Evolutionary conservation across 495 filamentous ascomycete genomes (phyloP).

Genomic region (Sphaerosporella brunnea): DNA sequence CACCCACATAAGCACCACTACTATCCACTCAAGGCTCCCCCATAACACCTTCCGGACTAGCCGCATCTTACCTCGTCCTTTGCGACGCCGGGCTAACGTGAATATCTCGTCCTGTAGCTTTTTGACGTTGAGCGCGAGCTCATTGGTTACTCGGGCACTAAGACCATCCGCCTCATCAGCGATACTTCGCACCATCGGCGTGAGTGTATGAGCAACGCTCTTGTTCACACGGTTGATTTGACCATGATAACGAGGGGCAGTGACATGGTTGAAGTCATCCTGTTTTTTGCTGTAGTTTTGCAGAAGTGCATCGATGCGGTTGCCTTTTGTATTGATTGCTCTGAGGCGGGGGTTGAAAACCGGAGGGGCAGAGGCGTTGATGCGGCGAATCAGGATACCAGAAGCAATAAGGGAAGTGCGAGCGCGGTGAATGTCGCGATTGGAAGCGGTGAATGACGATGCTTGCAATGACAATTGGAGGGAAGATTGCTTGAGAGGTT

Average conservation of each 20-base stretch:
- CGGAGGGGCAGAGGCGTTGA: slow-evolving; percentile 11
- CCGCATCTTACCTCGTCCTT: slow-evolving; percentile 19
- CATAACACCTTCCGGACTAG: slow-evolving; percentile 27
- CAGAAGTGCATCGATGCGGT: neutral
- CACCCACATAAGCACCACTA: slow-evolving; percentile 34
- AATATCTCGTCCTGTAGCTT: slow-evolving; percentile 17
- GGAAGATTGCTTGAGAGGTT: slow-evolving; percentile 1
- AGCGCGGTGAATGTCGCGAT: slow-evolving; percentile 15
- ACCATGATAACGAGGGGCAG: slow-evolving; percentile 10
- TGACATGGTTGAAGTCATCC: slow-evolving; percentile 10
- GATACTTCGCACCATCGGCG: slow-evolving; percentile 10
- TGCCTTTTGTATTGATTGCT: neutral
- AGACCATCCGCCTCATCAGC: slow-evolving; percentile 18
- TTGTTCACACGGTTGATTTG: slow-evolving; percentile 9
- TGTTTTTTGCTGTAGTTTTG: slow-evolving; percentile 6
- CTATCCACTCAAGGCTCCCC: slow-evolving; percentile 29
- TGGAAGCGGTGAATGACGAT: slow-evolving; percentile 4
- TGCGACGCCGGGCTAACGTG: slow-evolving; percentile 15
- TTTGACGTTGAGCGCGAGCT: slow-evolving; percentile 20
- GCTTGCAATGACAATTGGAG: neutral
- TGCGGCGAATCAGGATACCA: slow-evolving; percentile 17
- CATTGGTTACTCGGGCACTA: slow-evolving; percentile 15
- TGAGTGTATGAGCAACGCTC: slow-evolving; percentile 10
- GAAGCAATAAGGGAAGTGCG: slow-evolving; percentile 11
- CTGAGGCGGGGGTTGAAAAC: slow-evolving; percentile 10